Conservation (phyloP, 768 basidiomycete species). For the Brasilioporus rufonigricans region DNA sequence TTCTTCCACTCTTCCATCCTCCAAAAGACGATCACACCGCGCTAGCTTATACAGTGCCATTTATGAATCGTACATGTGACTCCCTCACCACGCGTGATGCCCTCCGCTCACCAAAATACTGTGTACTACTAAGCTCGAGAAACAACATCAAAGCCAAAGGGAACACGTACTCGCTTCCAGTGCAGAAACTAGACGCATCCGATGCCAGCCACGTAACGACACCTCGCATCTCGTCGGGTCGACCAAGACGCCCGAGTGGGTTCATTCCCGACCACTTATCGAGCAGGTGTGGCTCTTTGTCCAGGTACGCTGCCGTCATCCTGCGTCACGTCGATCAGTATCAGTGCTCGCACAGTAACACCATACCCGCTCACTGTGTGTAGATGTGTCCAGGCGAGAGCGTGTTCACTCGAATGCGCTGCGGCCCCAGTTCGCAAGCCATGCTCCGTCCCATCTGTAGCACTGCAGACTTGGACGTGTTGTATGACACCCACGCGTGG, state of each 20-base stretch:
- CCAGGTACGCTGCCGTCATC: conserved; percentile 74
- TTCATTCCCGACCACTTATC: conserved; percentile 69
- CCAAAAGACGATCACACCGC: no score
- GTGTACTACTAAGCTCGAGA: not conserved
- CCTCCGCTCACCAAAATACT: conserved; percentile 35
- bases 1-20: no score
- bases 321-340: conserved; percentile 30
- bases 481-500: conserved; percentile 75
- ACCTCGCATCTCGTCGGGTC: conserved; percentile 71
- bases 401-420: conserved; percentile 69
- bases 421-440: conserved; percentile 72
- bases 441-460: conserved; percentile 79
- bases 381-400: conserved; percentile 78
- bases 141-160: not conserved
- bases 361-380: conserved; percentile 49
- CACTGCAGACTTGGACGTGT: conserved; percentile 74
- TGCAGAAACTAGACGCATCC: conserved; percentile 76
- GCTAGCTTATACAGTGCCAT: no score
- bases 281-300: conserved; percentile 57
- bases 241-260: conserved; percentile 68
- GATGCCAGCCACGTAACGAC: conserved; percentile 70
- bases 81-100: conserved; percentile 29
- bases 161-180: conserved; percentile 72
- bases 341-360: conserved; percentile 4
- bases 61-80: no score